A percentile compares a stretch with the other conserved stretches of the same genome.
phyloP scores from a whole-genome alignment of 2,329 filamentous ascomycete genomes.

The Colletotrichum sp. region DNA sequence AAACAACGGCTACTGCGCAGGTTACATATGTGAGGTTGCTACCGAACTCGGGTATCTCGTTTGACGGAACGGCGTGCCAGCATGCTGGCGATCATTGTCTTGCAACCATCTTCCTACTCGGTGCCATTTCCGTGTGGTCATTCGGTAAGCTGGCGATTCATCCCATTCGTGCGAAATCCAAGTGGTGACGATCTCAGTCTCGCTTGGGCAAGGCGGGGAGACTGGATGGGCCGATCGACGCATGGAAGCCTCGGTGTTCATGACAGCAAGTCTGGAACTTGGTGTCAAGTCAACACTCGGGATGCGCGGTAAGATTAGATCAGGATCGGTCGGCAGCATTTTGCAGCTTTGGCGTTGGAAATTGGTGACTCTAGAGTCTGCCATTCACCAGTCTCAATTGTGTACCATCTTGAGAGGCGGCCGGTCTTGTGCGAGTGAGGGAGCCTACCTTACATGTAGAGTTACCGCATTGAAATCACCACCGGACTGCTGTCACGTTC shows the following conservation, averaged over 20 bases:
- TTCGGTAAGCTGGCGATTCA: neutral
- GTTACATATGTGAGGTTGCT: neutral
- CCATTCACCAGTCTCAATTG: neutral
- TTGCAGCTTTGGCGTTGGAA: neutral
- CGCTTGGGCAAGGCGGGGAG: neutral
- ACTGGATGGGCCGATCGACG: neutral
- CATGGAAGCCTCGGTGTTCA: neutral
- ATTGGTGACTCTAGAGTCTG: neutral
- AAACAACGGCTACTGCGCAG: neutral
- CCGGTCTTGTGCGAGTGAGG: neutral
- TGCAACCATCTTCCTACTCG: neutral
- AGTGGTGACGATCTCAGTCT: neutral
- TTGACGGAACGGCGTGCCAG: neutral
- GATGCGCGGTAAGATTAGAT: neutral
- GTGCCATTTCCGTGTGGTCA: neutral
- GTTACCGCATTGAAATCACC: neutral
- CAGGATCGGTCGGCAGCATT: neutral
- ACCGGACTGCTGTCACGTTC: neutral
- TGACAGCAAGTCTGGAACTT: neutral
- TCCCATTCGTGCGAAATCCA: constrained; percentile 15
- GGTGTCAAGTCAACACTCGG: neutral
- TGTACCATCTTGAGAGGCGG: neutral
- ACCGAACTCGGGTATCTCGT: neutral
- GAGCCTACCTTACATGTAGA: neutral
- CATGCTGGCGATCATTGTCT: neutral